Percentiles rank a stretch among this genome's conserved stretches.
Conservation (phyloP, 345 rosid species). For the Euphorbia lathyris region DNA sequence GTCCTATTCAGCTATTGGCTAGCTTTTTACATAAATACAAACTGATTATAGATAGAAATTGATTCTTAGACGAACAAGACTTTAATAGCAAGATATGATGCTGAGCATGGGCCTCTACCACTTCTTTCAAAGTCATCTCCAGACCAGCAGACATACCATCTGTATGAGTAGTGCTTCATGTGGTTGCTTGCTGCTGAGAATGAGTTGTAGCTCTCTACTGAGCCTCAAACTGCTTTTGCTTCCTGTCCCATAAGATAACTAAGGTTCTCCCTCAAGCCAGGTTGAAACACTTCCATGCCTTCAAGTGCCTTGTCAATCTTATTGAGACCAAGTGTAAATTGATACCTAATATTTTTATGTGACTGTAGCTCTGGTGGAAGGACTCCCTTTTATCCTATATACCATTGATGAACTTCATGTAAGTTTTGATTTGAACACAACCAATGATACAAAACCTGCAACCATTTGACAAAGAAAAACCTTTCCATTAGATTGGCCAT, state of each 20-base stretch:
- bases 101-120: constrained; percentile 74
- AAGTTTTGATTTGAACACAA: constrained; percentile 61
- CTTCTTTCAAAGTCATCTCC: constrained; percentile 77
- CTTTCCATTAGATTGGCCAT: constrained; percentile 89
- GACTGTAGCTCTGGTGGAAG: constrained; percentile 80
- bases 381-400: constrained; percentile 66
- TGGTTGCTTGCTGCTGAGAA: constrained; percentile 42
- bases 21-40: too few species aligned
- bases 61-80: too few species aligned
- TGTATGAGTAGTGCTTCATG: constrained; percentile 35
- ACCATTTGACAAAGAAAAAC: constrained; percentile 84
- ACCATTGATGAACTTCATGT: constrained; percentile 79
- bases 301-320: constrained; percentile 81
- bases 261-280: constrained; percentile 64
- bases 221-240: constrained; percentile 64
- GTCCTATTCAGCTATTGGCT: too few species aligned
- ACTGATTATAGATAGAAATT: too few species aligned
- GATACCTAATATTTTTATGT: constrained; percentile 67
- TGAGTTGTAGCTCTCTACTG: constrained; percentile 58
- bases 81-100: constrained; percentile 70
- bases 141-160: constrained; percentile 29
- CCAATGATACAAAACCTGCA: constrained; percentile 85
- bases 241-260: constrained; percentile 55
- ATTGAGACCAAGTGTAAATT: constrained; percentile 64
- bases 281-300: constrained; percentile 65